Conservation (phyloP, 2,329 filamentous ascomycete genomes). For the Ophiostoma pallidulum region DNA sequence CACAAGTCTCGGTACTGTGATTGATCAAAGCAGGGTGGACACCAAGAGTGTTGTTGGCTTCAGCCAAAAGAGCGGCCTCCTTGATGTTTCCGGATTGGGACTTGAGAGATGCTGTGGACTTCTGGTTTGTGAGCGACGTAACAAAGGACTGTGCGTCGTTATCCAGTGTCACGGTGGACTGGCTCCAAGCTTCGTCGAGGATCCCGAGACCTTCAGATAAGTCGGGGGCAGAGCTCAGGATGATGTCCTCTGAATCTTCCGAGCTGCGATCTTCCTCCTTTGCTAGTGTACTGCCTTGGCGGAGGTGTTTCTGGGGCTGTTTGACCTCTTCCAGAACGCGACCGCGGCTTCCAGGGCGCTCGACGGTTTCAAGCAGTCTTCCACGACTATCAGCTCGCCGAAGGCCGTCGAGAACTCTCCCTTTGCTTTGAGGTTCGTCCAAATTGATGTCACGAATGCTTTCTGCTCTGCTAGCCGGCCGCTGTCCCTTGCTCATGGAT, state of each 20-base stretch:
- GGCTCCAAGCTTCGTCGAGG: conserved; percentile 20
- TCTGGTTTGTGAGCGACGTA: conserved; percentile 17
- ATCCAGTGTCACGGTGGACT: conserved; percentile 20
- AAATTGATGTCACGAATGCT: background rate
- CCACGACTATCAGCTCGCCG: conserved; percentile 7
- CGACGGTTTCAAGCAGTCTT: conserved; percentile 4
- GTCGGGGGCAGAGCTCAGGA: background rate
- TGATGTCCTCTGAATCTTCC: background rate
- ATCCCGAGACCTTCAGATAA: conserved; percentile 7
- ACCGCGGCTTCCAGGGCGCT: conserved; percentile 5
- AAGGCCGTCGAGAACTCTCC: background rate
- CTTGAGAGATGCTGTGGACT: conserved; percentile 2
- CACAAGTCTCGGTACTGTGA: background rate
- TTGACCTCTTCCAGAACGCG: background rate
- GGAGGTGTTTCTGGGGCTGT: background rate
- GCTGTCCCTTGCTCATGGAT: background rate
- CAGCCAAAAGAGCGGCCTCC: conserved; percentile 1
- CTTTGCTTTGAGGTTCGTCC: conserved; percentile 9
- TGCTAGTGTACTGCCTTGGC: background rate
- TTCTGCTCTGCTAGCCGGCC: conserved; percentile 1
- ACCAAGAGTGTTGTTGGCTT: background rate
- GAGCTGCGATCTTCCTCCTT: no score
- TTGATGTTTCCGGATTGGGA: background rate
- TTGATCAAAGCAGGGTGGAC: conserved; percentile 4
- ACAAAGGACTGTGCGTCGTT: conserved; percentile 20